Percentiles rank a stretch among this genome's conserved stretches.
These are phyloP conservation scores for Aspergillus cristatus DNA, from an alignment of 495 filamentous ascomycete species.

Conservation along the genomic window DNA sequence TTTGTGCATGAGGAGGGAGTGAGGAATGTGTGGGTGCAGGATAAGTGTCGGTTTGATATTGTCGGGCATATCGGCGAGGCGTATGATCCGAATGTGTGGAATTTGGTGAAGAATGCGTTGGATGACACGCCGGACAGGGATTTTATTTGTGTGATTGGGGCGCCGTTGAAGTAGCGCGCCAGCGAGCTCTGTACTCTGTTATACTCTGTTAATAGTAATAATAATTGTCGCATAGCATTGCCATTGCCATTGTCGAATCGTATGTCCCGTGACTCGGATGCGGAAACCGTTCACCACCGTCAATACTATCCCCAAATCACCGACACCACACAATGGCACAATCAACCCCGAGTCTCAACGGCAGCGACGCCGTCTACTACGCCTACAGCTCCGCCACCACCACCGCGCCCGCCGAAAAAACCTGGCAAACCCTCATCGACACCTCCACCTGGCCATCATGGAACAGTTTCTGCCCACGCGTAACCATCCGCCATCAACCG, in stretches of 20 bases:
- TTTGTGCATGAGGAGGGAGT: constrained; percentile 39
- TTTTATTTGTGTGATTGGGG: constrained; percentile 29
- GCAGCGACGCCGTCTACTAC: constrained; percentile 19
- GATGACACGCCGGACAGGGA: constrained; percentile 25
- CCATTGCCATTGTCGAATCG: no score
- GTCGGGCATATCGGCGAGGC: constrained; percentile 46
- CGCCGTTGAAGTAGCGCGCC: constrained; percentile 22
- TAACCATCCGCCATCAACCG: constrained; percentile 32
- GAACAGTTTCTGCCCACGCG: constrained; percentile 35
- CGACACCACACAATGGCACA: no score
- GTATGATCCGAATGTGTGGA: constrained; percentile 47
- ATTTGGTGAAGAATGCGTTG: constrained; percentile 43
- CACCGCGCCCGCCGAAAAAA: constrained; percentile 19
- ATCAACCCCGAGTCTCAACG: constrained; percentile 9
- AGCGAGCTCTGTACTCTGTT: neutral
- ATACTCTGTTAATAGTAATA: constrained; percentile 1
- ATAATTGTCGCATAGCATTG: no score
- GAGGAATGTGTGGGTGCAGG: constrained; percentile 37
- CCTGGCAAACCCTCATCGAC: constrained; percentile 30
- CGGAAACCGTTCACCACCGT: no score
- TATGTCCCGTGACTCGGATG: no score
- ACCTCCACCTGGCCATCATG: constrained; percentile 35
- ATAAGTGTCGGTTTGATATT: constrained; percentile 33
- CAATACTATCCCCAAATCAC: no score
- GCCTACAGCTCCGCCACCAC: constrained; percentile 27